These are phyloP conservation scores for Vitis rotundifolia DNA, from an alignment of 164 flowering plant genomes.

Conservation along the genomic window DNA sequence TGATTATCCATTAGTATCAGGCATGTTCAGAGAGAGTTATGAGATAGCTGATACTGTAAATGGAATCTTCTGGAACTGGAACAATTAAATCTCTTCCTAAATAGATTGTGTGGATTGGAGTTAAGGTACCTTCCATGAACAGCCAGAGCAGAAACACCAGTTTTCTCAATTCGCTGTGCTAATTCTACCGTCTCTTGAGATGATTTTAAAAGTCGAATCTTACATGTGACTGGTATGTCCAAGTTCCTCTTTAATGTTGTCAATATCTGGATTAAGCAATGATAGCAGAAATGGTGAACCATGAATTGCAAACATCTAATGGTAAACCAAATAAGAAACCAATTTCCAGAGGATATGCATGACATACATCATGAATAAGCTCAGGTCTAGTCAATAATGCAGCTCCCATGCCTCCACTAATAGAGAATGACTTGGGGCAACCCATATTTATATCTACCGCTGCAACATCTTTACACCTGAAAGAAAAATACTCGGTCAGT, in stretches of 20 bases:
- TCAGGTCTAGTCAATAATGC: conserved; percentile 84
- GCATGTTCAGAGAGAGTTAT: too few relatives aligned
- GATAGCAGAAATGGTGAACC: background rate
- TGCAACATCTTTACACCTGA: conserved; percentile 88
- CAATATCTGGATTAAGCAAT: conserved; percentile 58
- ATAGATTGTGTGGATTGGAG: background rate
- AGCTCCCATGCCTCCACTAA: conserved; percentile 99
- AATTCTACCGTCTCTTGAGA: conserved; percentile 78
- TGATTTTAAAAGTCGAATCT: conserved; percentile 80
- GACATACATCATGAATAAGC: conserved; percentile 86
- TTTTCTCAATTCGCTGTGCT: conserved; percentile 81
- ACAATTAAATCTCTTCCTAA: background rate
- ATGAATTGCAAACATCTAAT: background rate
- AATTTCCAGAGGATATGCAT: background rate
- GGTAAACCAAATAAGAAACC: background rate
- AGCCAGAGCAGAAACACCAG: conserved; percentile 89
- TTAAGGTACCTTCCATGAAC: conserved; percentile 88
- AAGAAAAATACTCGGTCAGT: conserved; percentile 12
- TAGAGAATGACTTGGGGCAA: conserved; percentile 90
- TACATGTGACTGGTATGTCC: conserved; percentile 79
- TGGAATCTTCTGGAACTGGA: background rate
- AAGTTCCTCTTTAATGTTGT: conserved; percentile 85
- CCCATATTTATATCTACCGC: conserved; percentile 97
- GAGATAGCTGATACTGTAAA: too few relatives aligned
- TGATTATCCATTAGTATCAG: too few relatives aligned